These are phyloP conservation scores for Boechera divaricarpa DNA, from an alignment of 345 rosid species.

Conservation along the genomic window DNA sequence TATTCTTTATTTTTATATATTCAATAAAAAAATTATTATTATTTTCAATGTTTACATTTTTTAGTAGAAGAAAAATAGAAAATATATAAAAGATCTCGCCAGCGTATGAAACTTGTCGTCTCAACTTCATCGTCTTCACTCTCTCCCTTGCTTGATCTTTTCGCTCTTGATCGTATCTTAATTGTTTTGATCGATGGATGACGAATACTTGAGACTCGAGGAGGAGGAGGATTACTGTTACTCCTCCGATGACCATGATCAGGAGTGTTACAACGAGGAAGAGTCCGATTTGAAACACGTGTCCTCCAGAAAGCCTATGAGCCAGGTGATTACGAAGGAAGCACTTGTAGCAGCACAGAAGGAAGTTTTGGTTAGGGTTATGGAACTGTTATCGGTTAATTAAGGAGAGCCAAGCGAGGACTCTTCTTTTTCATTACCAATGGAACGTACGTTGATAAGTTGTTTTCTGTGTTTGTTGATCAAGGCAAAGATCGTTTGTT, in stretches of 20 bases:
- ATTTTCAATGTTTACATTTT: background rate
- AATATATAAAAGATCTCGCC: background rate
- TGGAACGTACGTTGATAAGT: constrained; percentile 79
- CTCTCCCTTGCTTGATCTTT: background rate
- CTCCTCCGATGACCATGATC: background rate
- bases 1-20: too few relatives aligned
- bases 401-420: constrained; percentile 77
- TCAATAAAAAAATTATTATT: too few relatives aligned
- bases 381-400: constrained; percentile 79
- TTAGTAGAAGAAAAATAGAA: background rate
- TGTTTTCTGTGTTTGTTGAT: constrained; percentile 66
- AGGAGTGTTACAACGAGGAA: background rate
- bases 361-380: constrained; percentile 71
- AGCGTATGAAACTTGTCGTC: background rate
- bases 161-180: background rate
- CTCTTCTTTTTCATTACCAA: constrained; percentile 74
- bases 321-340: constrained; percentile 22
- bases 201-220: background rate
- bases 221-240: constrained; percentile 16
- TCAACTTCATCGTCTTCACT: constrained; percentile 13
- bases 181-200: constrained; percentile 18
- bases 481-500: constrained; percentile 62
- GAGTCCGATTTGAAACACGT: background rate
- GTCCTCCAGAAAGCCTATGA: constrained; percentile 5
- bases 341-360: constrained; percentile 46